phyloP scores from a whole-genome alignment of 164 flowering plant species.

The Dillenia turbinata region DNA sequence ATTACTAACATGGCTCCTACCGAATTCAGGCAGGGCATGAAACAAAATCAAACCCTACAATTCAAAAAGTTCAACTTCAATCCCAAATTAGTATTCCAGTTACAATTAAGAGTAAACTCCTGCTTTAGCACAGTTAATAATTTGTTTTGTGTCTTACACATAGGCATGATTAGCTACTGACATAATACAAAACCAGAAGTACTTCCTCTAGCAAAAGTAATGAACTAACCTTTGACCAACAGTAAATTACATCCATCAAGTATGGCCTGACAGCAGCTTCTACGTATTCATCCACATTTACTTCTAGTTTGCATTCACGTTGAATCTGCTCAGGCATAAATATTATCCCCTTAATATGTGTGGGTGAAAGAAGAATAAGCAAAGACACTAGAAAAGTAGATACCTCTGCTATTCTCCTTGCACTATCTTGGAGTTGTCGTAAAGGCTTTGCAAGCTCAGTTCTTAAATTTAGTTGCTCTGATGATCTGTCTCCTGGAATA shows the following conservation, averaged over 20 bases:
- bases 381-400: conserved; percentile 2
- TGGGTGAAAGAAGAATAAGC: neutral
- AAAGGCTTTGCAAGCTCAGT: conserved; percentile 88
- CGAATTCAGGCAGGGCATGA: no score
- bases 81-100: no score
- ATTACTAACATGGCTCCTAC: no score
- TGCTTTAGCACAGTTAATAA: no score
- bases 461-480: conserved; percentile 83
- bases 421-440: conserved; percentile 96
- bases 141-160: no score
- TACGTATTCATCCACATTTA: conserved; percentile 93
- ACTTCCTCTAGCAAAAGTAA: neutral
- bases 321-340: conserved; percentile 55
- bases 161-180: no score
- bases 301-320: conserved; percentile 90
- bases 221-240: conserved; percentile 86
- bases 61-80: no score
- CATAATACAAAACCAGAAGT: no score
- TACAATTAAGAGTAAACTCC: no score
- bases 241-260: conserved; percentile 97
- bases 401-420: conserved; percentile 95
- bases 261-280: conserved; percentile 86
- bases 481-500: conserved; percentile 88
- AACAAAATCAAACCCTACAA: no score
- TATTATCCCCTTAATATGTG: no score